phyloP scores from a whole-genome alignment of 129 eudicot species.

The Chrysanthemum makinoi region DNA sequence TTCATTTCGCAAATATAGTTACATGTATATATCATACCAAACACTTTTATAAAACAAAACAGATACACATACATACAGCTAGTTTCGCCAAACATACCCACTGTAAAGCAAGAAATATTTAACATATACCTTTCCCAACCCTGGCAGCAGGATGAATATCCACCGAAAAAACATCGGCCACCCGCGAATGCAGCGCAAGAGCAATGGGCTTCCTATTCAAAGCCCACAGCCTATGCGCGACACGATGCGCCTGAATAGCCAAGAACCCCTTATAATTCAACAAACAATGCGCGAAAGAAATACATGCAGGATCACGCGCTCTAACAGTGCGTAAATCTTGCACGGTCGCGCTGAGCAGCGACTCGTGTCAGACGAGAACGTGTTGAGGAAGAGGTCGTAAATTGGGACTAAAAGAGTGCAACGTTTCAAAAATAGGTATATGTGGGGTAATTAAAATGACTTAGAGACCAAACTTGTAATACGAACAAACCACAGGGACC shows the following conservation, averaged over 20 bases:
- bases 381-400: constrained; percentile 50
- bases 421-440: too few relatives aligned
- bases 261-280: constrained; percentile 65
- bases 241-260: constrained; percentile 59
- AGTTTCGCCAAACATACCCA: too few relatives aligned
- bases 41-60: too few relatives aligned
- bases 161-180: constrained; percentile 60
- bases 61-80: too few relatives aligned
- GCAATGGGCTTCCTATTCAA: constrained; percentile 55
- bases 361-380: constrained; percentile 37
- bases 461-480: too few relatives aligned
- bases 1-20: too few relatives aligned
- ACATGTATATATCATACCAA: too few relatives aligned
- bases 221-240: constrained; percentile 55
- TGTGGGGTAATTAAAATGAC: too few relatives aligned
- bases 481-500: too few relatives aligned
- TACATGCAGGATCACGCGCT: constrained; percentile 56
- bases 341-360: constrained; percentile 38
- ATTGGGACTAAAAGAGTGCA: too few relatives aligned
- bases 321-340: constrained; percentile 61
- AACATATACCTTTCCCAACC: constrained; percentile 34
- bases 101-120: too few relatives aligned
- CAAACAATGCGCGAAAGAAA: constrained; percentile 56
- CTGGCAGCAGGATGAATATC: constrained; percentile 70
- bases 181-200: constrained; percentile 52